phyloP scores from a whole-genome alignment of 192 early-diverging fungal genomes.

The Backusella circina region DNA sequence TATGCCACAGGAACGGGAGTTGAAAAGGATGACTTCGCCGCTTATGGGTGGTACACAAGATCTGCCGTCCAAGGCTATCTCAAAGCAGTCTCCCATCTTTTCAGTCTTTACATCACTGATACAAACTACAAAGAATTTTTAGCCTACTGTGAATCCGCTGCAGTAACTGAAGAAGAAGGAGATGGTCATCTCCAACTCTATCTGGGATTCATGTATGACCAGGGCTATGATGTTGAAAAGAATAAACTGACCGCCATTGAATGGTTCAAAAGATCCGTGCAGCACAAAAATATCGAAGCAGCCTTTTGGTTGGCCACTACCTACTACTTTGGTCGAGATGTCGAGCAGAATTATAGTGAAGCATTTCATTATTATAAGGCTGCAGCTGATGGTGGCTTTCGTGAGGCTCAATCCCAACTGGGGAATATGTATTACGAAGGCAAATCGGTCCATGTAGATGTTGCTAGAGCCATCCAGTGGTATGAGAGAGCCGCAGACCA shows the following conservation, averaged over 20 bases:
- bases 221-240: neutral
- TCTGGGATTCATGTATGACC: neutral
- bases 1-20: neutral
- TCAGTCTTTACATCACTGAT: neutral
- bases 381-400: neutral
- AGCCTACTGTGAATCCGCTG: neutral
- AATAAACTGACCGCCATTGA: neutral
- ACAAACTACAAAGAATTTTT: neutral
- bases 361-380: neutral
- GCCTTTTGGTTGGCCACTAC: neutral
- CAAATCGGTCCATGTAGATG: neutral
- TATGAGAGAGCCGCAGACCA: neutral
- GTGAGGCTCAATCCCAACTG: neutral
- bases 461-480: neutral
- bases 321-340: neutral
- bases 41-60: neutral
- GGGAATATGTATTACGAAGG: neutral
- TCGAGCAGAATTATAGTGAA: neutral
- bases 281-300: neutral
- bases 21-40: neutral
- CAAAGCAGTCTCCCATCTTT: neutral
- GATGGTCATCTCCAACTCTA: neutral
- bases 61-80: neutral
- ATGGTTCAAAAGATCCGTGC: neutral
- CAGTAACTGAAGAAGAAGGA: neutral